Base-by-base conservation (phyloP, 2,329 filamentous ascomycete species). In the Curvularia spicifera region DNA sequence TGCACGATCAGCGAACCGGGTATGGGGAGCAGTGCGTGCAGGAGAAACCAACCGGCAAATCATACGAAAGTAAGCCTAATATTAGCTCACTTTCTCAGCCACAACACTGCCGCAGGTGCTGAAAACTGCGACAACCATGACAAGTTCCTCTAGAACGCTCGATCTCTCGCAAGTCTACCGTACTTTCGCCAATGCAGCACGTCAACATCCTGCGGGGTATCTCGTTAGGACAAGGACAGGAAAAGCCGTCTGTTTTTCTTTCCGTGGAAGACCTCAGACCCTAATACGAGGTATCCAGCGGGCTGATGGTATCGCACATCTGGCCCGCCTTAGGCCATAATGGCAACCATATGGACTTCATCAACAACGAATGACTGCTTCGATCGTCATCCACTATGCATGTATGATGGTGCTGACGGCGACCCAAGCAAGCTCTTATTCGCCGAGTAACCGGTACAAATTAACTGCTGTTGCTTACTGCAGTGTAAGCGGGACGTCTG, bases 51-150 rank as follows among this genome's bases (percentile, higher is more conserved):
- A 39, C 12, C 52, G 31, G 46, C 63, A 53, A 64, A 64, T 63
- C 56, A 60, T 18, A 18, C 18, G 18, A 18, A 18, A 18, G 18
- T 35, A 48, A 45, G 48, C 49, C 37, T 55, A 54, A 58, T 64
- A 46, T 67, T 35, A 65, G 60, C 57, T 60, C 61, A 57, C 61
- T 54, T 60, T 57, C 61, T 37, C 57, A 63, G 57, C 63, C 59
- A 43, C 59, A 22, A 39, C 44, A 29, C 37, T 35, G 45, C 44
- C 51, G 31, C 59, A 56, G 54, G 56, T 12, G 59, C 57, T 60
- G 53, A 18, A 18, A 68, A 49, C 56, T 57, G 24, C 42, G 40
- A 37, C 50, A 26, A 24, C 10, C 51, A 22, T 50, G 45, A 24
- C 46, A 55, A 48, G 44, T 22, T 31, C 51, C 31, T 54, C 31